These are phyloP conservation scores for Zea luxurians DNA, from an alignment of 176 grass and related monocot species.

Conservation along the genomic window DNA sequence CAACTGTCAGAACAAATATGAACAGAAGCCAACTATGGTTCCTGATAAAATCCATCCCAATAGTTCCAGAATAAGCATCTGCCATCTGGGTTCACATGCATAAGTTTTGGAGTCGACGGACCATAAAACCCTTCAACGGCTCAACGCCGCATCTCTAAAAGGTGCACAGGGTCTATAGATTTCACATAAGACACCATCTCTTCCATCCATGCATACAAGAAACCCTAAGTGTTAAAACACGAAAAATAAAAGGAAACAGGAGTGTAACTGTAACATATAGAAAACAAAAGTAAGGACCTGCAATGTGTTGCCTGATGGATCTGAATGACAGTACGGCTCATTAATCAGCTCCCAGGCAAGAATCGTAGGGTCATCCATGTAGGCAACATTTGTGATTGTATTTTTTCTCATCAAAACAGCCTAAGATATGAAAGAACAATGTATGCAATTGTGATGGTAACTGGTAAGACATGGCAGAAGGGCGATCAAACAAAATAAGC, in stretches of 20 bases:
- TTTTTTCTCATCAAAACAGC: slow-evolving; percentile 70
- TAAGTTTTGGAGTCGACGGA: slow-evolving; percentile 57
- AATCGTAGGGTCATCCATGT: slow-evolving; percentile 82
- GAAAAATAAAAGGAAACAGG: neutral
- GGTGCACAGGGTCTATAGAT: slow-evolving; percentile 59
- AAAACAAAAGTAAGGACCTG: slow-evolving; percentile 47
- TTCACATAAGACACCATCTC: slow-evolving; percentile 79
- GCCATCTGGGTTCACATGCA: slow-evolving; percentile 58
- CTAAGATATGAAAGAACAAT: slow-evolving; percentile 36
- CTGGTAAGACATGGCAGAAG: neutral
- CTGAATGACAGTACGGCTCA: slow-evolving; percentile 70
- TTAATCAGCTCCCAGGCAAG: slow-evolving; percentile 92
- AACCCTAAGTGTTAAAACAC: slow-evolving; percentile 18
- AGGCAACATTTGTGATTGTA: slow-evolving; percentile 66
- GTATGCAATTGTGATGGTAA: neutral
- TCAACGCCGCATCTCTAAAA: slow-evolving; percentile 63
- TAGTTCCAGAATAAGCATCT: slow-evolving; percentile 43
- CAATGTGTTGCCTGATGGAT: slow-evolving; percentile 72
- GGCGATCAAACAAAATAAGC: neutral
- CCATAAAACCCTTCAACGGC: slow-evolving; percentile 82
- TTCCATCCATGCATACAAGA: slow-evolving; percentile 76
- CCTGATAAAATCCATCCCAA: slow-evolving; percentile 81
- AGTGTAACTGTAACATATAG: neutral
- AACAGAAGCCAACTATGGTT: slow-evolving; percentile 74
- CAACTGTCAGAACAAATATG: slow-evolving; percentile 86